Evolutionary conservation across 2,329 filamentous ascomycete species (phyloP).

Genomic region (Fusarium hostae): DNA sequence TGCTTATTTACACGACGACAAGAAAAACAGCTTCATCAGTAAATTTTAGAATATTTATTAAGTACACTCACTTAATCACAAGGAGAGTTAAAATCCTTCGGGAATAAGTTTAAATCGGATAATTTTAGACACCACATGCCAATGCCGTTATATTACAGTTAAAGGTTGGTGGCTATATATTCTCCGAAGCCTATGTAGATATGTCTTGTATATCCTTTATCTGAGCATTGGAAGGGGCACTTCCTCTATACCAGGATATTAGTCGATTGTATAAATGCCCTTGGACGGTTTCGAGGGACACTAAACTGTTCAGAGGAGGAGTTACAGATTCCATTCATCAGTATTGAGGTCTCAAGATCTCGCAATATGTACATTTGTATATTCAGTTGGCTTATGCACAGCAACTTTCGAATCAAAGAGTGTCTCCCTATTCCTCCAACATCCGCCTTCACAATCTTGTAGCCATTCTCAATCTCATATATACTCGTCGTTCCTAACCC

Average conservation of each 20-base stretch:
- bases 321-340: not conserved
- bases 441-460: not conserved
- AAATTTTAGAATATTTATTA: no score
- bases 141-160: not conserved
- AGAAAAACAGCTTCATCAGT: not conserved
- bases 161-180: not conserved
- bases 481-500: not conserved
- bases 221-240: no score
- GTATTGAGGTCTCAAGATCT: not conserved
- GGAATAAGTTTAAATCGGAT: not conserved
- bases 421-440: not conserved
- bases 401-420: constrained; percentile 4
- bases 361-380: constrained; percentile 24
- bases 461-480: not conserved
- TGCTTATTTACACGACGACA: not conserved
- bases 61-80: not conserved
- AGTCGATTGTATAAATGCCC: no score
- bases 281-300: no score
- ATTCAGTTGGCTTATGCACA: constrained; percentile 4
- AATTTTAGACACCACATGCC: not conserved
- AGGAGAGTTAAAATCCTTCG: not conserved
- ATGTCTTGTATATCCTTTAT: not conserved
- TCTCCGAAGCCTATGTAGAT: no score
- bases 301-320: not conserved
- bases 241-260: no score